Evolutionary conservation across 176 grass and related monocot genomes (phyloP).

Genomic region (Avena atlantica): DNA sequence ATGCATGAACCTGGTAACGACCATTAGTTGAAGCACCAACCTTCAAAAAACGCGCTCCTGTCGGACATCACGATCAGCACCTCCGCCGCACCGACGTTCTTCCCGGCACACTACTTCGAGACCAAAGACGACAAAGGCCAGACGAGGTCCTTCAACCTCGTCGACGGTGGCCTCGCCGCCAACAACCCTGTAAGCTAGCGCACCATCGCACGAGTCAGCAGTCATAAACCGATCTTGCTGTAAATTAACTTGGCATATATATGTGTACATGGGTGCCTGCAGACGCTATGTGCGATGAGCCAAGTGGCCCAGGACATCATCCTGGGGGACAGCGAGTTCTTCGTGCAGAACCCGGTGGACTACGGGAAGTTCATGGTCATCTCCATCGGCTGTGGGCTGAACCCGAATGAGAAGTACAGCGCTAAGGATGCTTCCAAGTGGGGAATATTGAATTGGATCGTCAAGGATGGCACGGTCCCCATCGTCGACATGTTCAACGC

Average conservation of each 20-base stretch:
- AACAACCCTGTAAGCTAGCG: conserved; percentile 70
- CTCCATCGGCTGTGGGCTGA: conserved; percentile 69
- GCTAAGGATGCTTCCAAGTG: conserved; percentile 58
- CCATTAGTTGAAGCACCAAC: conserved; percentile 52
- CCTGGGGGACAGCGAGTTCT: conserved; percentile 45
- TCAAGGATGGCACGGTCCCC: conserved; percentile 51
- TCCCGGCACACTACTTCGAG: conserved; percentile 74
- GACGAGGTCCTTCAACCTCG: conserved; percentile 56
- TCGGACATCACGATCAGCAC: conserved; percentile 71
- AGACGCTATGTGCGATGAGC: conserved; percentile 67
- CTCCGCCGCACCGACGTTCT: conserved; percentile 75
- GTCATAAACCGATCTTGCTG: background rate
- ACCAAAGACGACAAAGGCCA: conserved; percentile 38
- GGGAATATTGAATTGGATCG: conserved; percentile 79
- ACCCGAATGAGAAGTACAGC: conserved; percentile 48
- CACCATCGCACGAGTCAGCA: background rate
- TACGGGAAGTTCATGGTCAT: conserved; percentile 75
- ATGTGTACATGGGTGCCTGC: background rate
- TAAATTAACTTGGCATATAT: background rate
- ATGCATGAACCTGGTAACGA: background rate
- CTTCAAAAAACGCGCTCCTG: conserved; percentile 53
- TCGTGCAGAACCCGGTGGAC: conserved; percentile 49
- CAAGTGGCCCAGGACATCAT: conserved; percentile 61
- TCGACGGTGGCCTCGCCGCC: conserved; percentile 72
- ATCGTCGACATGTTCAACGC: conserved; percentile 71